These are phyloP conservation scores for Diaporthe velutina DNA, from an alignment of 2,329 filamentous ascomycete genomes.

Conservation along the genomic window DNA sequence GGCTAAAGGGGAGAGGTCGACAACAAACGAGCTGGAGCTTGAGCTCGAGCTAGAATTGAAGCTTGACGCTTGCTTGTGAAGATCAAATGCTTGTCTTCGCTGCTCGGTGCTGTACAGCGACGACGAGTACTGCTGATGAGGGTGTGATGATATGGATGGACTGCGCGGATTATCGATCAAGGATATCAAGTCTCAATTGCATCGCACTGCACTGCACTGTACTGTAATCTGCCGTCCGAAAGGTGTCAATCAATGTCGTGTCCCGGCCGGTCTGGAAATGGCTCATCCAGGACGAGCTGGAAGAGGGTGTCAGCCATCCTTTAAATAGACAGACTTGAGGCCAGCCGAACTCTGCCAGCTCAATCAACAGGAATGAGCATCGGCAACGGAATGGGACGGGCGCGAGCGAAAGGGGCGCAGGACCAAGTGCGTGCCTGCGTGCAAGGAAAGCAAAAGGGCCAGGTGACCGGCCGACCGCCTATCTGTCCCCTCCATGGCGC, in stretches of 20 bases:
- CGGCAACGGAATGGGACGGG: slow-evolving; percentile 3
- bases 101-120: neutral
- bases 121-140: neutral
- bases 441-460: neutral
- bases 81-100: neutral
- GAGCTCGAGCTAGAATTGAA: neutral
- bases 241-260: neutral
- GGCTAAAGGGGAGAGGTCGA: neutral
- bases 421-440: neutral
- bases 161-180: neutral
- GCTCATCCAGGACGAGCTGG: neutral
- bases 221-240: neutral
- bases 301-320: slow-evolving; percentile 15
- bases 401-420: slow-evolving; percentile 17
- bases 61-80: slow-evolving; percentile 23
- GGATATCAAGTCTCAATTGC: slow-evolving; percentile 7
- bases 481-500: slow-evolving; percentile 16
- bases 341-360: neutral
- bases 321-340: slow-evolving; percentile 17
- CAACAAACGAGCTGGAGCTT: neutral
- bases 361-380: neutral
- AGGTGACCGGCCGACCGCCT: slow-evolving; percentile 23
- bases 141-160: neutral
- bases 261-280: slow-evolving; percentile 4
- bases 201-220: neutral